These are phyloP conservation scores for Auricularia cornea DNA, from an alignment of 768 basidiomycete genomes.

Conservation along the genomic window DNA sequence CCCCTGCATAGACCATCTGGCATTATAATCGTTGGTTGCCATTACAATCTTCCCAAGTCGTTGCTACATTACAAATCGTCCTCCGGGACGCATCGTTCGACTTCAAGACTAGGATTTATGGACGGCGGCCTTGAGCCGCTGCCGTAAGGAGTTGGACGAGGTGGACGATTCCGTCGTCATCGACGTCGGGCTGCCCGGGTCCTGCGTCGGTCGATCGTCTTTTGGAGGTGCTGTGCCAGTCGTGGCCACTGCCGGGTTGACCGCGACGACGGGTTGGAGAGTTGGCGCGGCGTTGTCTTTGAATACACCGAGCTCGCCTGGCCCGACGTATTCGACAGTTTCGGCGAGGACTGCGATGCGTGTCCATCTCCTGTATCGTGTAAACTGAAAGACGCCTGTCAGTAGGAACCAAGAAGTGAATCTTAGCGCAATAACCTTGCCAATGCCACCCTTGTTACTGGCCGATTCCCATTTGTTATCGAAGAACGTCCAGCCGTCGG, in stretches of 20 bases:
- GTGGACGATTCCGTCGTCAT: background rate
- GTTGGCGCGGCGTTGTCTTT: slow-evolving; percentile 2
- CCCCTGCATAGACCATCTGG: slow-evolving; percentile 63
- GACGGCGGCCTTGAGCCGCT: background rate
- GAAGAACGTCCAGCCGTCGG: slow-evolving; percentile 87
- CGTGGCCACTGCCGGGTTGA: background rate
- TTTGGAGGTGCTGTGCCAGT: background rate
- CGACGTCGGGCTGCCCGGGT: background rate
- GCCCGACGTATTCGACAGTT: slow-evolving; percentile 40
- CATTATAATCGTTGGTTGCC: background rate
- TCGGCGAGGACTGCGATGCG: slow-evolving; percentile 74
- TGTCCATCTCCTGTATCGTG: slow-evolving; percentile 79
- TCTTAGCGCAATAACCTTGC: slow-evolving; percentile 46
- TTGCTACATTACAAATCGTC: background rate
- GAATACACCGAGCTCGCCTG: slow-evolving; percentile 2
- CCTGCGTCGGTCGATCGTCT: background rate
- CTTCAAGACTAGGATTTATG: background rate
- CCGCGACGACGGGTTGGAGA: background rate
- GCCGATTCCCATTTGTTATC: slow-evolving; percentile 92
- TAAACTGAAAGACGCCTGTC: slow-evolving; percentile 54
- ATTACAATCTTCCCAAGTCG: background rate
- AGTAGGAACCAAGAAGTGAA: background rate
- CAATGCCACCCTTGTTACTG: slow-evolving; percentile 70
- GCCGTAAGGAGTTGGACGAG: background rate
- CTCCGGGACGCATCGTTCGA: background rate